Percentiles rank a stretch among this genome's conserved stretches.
phyloP scores from a whole-genome alignment of 2,329 filamentous ascomycete species.

The Penicillium palitans region DNA sequence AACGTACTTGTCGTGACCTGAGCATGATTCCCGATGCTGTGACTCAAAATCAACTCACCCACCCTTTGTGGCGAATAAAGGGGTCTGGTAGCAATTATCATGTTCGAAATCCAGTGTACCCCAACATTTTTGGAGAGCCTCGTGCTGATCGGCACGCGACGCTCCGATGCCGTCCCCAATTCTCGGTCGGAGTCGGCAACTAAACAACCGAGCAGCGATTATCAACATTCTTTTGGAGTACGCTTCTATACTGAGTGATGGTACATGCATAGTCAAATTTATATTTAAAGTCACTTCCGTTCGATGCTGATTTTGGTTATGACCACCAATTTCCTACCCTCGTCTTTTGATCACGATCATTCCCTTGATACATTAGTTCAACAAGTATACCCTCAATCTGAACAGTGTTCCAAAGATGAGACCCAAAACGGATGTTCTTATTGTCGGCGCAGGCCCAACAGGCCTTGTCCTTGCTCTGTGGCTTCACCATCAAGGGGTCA shows the following conservation, averaged over 20 bases:
- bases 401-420: not conserved
- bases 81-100: not conserved
- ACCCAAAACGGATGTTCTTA: constrained; percentile 26
- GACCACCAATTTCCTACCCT: not conserved
- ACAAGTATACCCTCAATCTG: not conserved
- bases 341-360: not conserved
- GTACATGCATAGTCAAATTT: not conserved
- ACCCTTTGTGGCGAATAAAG: not conserved
- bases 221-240: not conserved
- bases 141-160: constrained; percentile 11
- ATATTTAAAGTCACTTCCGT: not conserved
- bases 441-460: constrained; percentile 33
- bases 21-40: not conserved
- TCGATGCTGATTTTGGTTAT: not conserved
- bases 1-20: constrained; percentile 6
- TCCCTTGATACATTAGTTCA: not conserved
- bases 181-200: constrained; percentile 22
- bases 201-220: not conserved
- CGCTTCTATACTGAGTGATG: not conserved
- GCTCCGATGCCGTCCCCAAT: constrained; percentile 3
- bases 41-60: not conserved
- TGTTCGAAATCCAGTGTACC: not conserved
- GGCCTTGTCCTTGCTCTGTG: constrained; percentile 35
- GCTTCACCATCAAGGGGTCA: constrained; percentile 29
- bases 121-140: not conserved